Evolutionary conservation across 441 rosid species (phyloP), one percentile per base, ranked within the genome.

Genomic region (Capsella rubella): DNA sequence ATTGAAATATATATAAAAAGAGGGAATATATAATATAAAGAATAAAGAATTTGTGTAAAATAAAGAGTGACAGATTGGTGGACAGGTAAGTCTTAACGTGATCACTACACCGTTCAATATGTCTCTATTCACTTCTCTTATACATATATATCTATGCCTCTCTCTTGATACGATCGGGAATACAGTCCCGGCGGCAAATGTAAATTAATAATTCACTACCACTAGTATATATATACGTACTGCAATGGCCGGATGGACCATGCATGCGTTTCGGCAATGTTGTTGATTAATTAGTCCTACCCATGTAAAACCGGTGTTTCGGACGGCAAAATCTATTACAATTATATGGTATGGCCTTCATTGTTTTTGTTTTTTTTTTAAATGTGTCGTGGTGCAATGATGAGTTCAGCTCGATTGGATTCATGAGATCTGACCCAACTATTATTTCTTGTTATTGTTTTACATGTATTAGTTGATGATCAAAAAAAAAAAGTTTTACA

Each of bases 31-130:
- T 37, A 37, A 10, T 8, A 1, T 37, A 37, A 37, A 8, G 9
- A 73, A 78, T 70, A 76, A 74, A 75, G 32, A 75, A 80, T 58
- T 58, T 54, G 63, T 67, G 72, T 46, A 81, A 79, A 67, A 78
- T 60, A 55, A 74, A 79, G 78, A 84, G 86, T 75, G 84, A 79
- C 86, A 89, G 89, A 71, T 78, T 67, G 87, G 81, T 76, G 42
- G 67, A 72, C 77, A 69, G 71, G 82, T 71, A 55, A 32, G 47
- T 59, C 29, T 46, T 51, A 89, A 83, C 86, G 87, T 83, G 87
- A 77, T 78, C 64, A 72, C 82, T 75, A 67, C 78, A 58, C 14
- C 55, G 46, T 68, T 57, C 27, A 6, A 43, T 45, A 45, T 61
- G 70, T 54, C 70, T 63, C 55, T 54, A 21, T 27, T 54, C 49